phyloP scores from a whole-genome alignment of 2,329 filamentous ascomycete species.

The Macrophomina tecta region DNA sequence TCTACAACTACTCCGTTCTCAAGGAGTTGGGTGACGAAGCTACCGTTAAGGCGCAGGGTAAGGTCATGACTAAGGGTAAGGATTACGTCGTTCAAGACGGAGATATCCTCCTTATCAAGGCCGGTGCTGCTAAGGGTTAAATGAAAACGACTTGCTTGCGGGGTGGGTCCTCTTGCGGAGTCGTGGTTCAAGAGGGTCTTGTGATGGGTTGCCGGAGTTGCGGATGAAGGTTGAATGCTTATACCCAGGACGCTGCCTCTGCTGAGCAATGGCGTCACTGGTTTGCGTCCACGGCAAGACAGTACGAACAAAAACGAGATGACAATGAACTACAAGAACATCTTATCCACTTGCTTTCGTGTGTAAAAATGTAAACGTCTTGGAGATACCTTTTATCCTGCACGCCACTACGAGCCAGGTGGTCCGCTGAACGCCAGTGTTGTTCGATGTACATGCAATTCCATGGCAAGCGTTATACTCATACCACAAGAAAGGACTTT shows the following conservation, averaged over 20 bases:
- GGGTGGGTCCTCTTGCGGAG: slow-evolving; percentile 9
- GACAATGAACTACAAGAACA: slow-evolving; percentile 14
- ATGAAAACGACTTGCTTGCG: not conserved
- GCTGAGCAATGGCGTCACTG: slow-evolving; percentile 25
- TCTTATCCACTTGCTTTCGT: too few relatives aligned
- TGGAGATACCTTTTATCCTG: too few relatives aligned
- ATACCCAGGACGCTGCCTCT: slow-evolving; percentile 29
- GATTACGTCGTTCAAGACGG: slow-evolving; percentile 91
- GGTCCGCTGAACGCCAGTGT: too few relatives aligned
- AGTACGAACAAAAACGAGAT: slow-evolving; percentile 19
- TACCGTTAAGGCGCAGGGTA: slow-evolving; percentile 89
- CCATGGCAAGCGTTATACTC: too few relatives aligned
- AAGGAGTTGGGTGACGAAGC: slow-evolving; percentile 89
- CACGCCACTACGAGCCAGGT: too few relatives aligned
- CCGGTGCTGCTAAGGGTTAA: slow-evolving; percentile 77
- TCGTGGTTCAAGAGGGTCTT: slow-evolving; percentile 21
- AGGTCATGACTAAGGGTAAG: slow-evolving; percentile 98
- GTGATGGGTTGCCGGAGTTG: slow-evolving; percentile 16
- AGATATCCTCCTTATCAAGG: slow-evolving; percentile 86
- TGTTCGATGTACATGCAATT: too few relatives aligned
- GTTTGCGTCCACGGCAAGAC: slow-evolving; percentile 16
- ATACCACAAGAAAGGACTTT: too few relatives aligned
- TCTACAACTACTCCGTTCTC: slow-evolving; percentile 84
- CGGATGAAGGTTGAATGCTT: slow-evolving; percentile 22
- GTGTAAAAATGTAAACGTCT: too few relatives aligned